Percentiles rank a stretch among this genome's conserved stretches.
phyloP scores from a whole-genome alignment of 148 eudicot species.

The Tetragonia tetragonoides region DNA sequence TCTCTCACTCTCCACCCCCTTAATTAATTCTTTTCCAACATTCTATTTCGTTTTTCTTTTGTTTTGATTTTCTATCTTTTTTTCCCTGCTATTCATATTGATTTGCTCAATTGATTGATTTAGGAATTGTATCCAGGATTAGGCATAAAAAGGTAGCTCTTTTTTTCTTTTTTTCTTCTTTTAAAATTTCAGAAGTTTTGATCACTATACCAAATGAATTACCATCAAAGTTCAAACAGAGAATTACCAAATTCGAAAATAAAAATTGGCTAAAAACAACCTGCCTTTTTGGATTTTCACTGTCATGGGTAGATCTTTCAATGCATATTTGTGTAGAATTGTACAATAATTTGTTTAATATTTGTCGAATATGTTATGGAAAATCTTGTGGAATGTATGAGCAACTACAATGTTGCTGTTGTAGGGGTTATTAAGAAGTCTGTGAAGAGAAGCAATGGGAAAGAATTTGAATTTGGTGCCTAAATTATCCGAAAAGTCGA shows the following conservation, averaged over 20 bases:
- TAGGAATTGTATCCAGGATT: no score
- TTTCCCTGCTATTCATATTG: neutral
- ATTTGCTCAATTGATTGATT: neutral
- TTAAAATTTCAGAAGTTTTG: neutral
- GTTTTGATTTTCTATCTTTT: neutral
- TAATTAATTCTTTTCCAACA: neutral
- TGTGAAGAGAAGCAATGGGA: neutral
- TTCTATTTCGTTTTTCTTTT: neutral
- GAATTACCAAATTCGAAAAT: no score
- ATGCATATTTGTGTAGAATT: no score
- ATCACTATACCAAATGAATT: no score
- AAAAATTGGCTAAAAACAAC: no score
- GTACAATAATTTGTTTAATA: neutral
- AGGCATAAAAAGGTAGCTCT: no score
- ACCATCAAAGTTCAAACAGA: no score
- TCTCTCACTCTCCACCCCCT: neutral
- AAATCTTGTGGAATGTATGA: neutral
- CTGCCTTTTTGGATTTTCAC: no score
- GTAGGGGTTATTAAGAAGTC: neutral
- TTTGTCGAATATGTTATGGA: neutral
- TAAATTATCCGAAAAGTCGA: neutral
- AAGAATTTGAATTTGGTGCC: neutral
- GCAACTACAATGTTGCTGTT: neutral
- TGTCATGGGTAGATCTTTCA: no score
- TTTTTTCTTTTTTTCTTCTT: no score